Conservation (phyloP, 805 yeast species). For the Clavispora carvajalis region DNA sequence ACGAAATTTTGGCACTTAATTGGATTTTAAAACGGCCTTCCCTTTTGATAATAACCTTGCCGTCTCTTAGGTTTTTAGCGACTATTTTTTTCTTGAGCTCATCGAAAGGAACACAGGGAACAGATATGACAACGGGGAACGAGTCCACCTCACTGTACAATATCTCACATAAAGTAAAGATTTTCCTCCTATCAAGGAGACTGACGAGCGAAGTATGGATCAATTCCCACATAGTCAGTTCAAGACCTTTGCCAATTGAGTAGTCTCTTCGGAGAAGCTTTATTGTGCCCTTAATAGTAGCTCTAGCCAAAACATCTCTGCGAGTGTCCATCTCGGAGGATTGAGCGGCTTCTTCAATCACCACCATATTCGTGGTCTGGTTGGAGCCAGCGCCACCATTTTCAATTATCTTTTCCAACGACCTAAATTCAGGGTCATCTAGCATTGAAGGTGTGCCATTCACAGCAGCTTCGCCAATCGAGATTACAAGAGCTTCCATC, state of each 20-base stretch:
- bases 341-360: constrained; percentile 49
- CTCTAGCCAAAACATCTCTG: constrained; percentile 61
- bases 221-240: constrained; percentile 60
- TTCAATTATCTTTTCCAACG: constrained; percentile 24
- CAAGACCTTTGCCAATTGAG: constrained; percentile 52
- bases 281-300: constrained; percentile 59
- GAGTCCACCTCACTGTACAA: constrained; percentile 58
- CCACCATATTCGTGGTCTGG: constrained; percentile 40
- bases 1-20: constrained; percentile 17
- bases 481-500: constrained; percentile 40
- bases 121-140: constrained; percentile 54
- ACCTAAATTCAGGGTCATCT: constrained; percentile 61
- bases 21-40: constrained; percentile 55
- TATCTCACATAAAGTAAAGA: constrained; percentile 63
- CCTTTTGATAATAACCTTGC: constrained; percentile 54
- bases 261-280: constrained; percentile 59
- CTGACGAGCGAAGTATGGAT: constrained; percentile 58
- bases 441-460: constrained; percentile 53
- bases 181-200: constrained; percentile 51
- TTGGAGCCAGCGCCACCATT: constrained; percentile 9
- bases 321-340: constrained; percentile 43
- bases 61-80: constrained; percentile 50
- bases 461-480: constrained; percentile 64
- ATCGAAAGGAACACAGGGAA: constrained; percentile 53
- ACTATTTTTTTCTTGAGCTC: constrained; percentile 51